These are phyloP conservation scores for Helenozyma baotianmanensis DNA, from an alignment of 805 yeast species.

Conservation along the genomic window DNA sequence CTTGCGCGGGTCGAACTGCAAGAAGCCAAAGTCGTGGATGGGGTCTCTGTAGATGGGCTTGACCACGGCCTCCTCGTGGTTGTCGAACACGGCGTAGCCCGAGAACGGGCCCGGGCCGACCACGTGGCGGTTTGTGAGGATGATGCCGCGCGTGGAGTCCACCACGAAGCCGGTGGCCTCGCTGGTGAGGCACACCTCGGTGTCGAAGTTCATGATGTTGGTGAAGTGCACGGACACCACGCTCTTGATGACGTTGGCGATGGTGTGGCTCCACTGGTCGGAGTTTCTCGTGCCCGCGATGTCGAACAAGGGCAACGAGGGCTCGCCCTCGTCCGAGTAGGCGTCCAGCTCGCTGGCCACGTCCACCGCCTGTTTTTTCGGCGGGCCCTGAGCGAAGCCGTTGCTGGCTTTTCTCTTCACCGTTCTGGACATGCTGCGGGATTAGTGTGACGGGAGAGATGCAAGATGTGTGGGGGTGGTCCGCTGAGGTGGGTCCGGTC, in stretches of 20 bases:
- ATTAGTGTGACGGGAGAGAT: no score
- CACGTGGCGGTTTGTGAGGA: slow-evolving; percentile 89
- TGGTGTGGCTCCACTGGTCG: slow-evolving; percentile 69
- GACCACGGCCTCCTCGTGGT: slow-evolving; percentile 89
- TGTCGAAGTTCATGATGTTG: slow-evolving; percentile 81
- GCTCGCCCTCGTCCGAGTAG: slow-evolving; percentile 6
- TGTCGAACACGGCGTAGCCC: slow-evolving; percentile 89
- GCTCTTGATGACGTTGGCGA: slow-evolving; percentile 72
- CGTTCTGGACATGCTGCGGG: not conserved
- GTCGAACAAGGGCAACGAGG: slow-evolving; percentile 10
- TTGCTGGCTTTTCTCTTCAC: slow-evolving; percentile 14
- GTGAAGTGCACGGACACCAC: slow-evolving; percentile 89
- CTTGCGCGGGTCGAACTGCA: slow-evolving; percentile 66
- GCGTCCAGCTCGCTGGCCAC: slow-evolving; percentile 12
- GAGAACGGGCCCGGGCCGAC: slow-evolving; percentile 94
- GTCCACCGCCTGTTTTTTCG: slow-evolving; percentile 8
- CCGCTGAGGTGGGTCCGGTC: no score
- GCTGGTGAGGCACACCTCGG: slow-evolving; percentile 72
- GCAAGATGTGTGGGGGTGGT: no score
- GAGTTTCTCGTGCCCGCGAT: slow-evolving; percentile 8
- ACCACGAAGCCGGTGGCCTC: slow-evolving; percentile 97
- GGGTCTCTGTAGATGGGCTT: slow-evolving; percentile 88
- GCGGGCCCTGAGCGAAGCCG: slow-evolving; percentile 7
- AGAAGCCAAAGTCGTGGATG: slow-evolving; percentile 90
- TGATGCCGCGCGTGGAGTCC: slow-evolving; percentile 74